Percentiles rank a stretch among this genome's conserved stretches.
phyloP scores from a whole-genome alignment of 2,329 filamentous ascomycete species.

The Curvularia sp. region DNA sequence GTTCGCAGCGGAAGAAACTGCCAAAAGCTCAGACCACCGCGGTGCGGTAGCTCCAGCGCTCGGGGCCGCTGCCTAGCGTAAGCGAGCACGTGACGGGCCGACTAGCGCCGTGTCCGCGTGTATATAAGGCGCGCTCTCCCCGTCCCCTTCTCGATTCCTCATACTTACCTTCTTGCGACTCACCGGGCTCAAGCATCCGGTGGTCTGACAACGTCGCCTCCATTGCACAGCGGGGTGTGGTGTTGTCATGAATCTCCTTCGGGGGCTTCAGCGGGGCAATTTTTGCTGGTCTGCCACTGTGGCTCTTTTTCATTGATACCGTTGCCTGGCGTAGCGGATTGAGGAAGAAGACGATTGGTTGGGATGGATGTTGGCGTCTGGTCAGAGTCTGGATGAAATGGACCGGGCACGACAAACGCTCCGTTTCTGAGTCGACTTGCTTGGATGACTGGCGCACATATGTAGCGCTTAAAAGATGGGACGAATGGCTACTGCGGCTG shows the following conservation, averaged over 20 bases:
- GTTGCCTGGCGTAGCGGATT: slow-evolving; percentile 37
- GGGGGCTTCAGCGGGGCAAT: slow-evolving; percentile 42
- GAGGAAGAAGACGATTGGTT: slow-evolving; percentile 45
- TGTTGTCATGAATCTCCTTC: slow-evolving; percentile 42
- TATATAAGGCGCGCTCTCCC: background rate
- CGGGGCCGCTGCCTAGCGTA: background rate
- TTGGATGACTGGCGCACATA: too few species aligned
- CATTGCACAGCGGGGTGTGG: slow-evolving; percentile 49
- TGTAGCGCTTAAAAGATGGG: too few species aligned
- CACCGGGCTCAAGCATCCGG: slow-evolving; percentile 36
- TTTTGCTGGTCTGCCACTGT: slow-evolving; percentile 33
- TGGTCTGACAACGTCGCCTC: slow-evolving; percentile 38
- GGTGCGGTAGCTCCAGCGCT: background rate
- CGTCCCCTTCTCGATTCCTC: background rate
- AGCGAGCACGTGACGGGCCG: background rate
- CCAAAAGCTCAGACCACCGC: background rate
- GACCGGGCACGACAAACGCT: too few species aligned
- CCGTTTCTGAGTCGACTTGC: too few species aligned
- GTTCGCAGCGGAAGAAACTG: slow-evolving; percentile 10
- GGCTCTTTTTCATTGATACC: slow-evolving; percentile 50
- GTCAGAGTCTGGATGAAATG: too few species aligned
- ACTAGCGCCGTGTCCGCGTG: background rate
- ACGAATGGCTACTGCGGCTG: too few species aligned
- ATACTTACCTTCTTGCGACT: slow-evolving; percentile 41
- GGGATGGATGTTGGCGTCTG: too few species aligned